Conservation (phyloP, 2,329 filamentous ascomycete species). For the Colletotrichum sp. region DNA sequence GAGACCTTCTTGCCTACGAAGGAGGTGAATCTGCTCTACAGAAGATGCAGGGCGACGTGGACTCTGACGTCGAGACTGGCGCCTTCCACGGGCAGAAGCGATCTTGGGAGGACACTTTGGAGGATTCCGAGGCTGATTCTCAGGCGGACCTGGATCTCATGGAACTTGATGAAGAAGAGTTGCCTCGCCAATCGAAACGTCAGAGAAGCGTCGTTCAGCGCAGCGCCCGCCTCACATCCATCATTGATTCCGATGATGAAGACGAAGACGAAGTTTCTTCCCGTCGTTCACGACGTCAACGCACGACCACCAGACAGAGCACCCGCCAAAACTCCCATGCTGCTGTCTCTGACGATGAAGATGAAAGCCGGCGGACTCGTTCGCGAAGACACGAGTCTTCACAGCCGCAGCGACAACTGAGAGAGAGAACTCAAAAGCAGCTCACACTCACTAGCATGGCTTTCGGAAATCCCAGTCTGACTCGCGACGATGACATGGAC, state of each 20-base stretch:
- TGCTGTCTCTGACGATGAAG: background rate
- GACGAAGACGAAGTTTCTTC: background rate
- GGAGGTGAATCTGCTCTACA: slow-evolving; percentile 4
- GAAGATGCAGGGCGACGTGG: background rate
- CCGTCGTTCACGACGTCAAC: slow-evolving; percentile 10
- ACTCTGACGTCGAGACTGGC: background rate
- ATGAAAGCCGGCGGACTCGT: background rate
- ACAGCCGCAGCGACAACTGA: slow-evolving; percentile 3
- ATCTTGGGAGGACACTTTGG: background rate
- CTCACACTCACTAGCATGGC: slow-evolving; percentile 27
- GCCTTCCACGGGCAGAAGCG: background rate
- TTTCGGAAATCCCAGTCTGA: slow-evolving; percentile 24
- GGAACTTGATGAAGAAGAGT: slow-evolving; percentile 4
- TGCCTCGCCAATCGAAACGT: background rate
- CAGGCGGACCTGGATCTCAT: background rate
- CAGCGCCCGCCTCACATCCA: background rate
- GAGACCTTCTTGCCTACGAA: slow-evolving; percentile 1
- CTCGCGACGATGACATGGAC: slow-evolving; percentile 25
- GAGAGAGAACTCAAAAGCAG: slow-evolving; percentile 28
- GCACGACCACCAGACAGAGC: background rate
- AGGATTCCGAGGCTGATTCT: background rate
- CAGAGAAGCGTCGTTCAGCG: background rate
- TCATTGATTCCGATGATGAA: slow-evolving; percentile 7
- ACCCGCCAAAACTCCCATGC: background rate
- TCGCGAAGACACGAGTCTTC: background rate